These are phyloP conservation scores for Prosopis cineraria DNA, from an alignment of 306 rosid species.

Conservation along the genomic window DNA sequence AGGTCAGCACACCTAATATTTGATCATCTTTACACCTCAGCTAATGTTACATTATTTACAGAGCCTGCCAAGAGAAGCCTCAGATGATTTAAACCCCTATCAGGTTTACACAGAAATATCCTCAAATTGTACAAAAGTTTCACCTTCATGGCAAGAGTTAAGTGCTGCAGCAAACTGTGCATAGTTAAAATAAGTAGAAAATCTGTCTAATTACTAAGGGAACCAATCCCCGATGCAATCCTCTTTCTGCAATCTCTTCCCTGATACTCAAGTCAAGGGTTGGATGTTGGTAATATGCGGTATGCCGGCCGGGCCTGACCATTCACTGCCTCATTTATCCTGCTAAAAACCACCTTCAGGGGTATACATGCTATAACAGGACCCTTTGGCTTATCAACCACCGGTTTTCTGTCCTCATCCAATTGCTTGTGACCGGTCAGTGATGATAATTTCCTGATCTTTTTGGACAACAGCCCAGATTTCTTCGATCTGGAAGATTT, in stretches of 20 bases:
- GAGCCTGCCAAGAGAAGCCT: constrained; percentile 42
- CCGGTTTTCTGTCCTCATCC: constrained; percentile 40
- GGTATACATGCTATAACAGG: constrained; percentile 73
- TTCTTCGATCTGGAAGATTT: constrained; percentile 55
- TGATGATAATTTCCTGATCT: constrained; percentile 74
- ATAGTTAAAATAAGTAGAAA: constrained; percentile 33
- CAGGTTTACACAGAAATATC: constrained; percentile 34
- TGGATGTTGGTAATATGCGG: constrained; percentile 34
- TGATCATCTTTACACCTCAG: constrained; percentile 62
- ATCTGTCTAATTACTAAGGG: constrained; percentile 31
- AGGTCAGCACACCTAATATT: constrained; percentile 42
- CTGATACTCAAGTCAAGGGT: constrained; percentile 31
- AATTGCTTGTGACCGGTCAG: constrained; percentile 53
- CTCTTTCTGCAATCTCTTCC: constrained; percentile 26
- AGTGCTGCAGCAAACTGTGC: constrained; percentile 37
- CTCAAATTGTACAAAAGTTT: constrained; percentile 44
- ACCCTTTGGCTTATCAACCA: constrained; percentile 50
- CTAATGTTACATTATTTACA: constrained; percentile 61
- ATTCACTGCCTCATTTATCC: constrained; percentile 72
- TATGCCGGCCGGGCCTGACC: constrained; percentile 50
- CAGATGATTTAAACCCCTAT: constrained; percentile 33
- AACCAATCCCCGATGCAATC: constrained; percentile 27
- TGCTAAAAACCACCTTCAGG: constrained; percentile 65
- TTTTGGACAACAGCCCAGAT: constrained; percentile 54
- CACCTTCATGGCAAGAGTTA: constrained; percentile 31